These are phyloP conservation scores for Eucalyptus tenuipes DNA, from an alignment of 345 rosid species.

Conservation along the genomic window DNA sequence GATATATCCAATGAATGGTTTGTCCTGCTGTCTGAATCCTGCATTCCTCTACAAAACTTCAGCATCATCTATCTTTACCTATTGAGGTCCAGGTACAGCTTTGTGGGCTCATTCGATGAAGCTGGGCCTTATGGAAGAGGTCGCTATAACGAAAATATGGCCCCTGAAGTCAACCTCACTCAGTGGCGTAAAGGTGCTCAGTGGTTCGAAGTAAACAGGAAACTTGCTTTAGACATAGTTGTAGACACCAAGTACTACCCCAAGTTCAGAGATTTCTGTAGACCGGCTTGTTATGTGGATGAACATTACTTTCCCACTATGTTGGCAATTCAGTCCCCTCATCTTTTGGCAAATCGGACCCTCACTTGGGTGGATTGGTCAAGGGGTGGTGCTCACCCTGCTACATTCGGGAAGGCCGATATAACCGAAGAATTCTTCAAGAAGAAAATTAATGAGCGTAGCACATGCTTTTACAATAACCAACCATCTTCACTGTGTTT, in stretches of 20 bases:
- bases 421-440: slow-evolving; percentile 15
- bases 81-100: slow-evolving; percentile 22
- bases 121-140: slow-evolving; percentile 24
- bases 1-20: slow-evolving; percentile 34
- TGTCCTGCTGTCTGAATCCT: slow-evolving; percentile 24
- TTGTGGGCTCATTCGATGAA: slow-evolving; percentile 24
- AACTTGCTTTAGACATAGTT: slow-evolving; percentile 10
- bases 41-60: slow-evolving; percentile 32
- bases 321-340: slow-evolving; percentile 15
- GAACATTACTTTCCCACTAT: slow-evolving; percentile 37
- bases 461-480: slow-evolving; percentile 16
- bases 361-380: slow-evolving; percentile 39
- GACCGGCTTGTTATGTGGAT: slow-evolving; percentile 27
- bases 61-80: slow-evolving; percentile 18
- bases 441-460: slow-evolving; percentile 5
- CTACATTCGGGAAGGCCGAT: slow-evolving; percentile 23
- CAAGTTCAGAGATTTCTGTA: slow-evolving; percentile 19
- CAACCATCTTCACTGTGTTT: slow-evolving; percentile 16
- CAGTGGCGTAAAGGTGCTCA: slow-evolving; percentile 40
- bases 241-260: slow-evolving; percentile 18
- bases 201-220: slow-evolving; percentile 29
- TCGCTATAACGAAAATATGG: slow-evolving; percentile 19
- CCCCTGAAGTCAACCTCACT: slow-evolving; percentile 23
- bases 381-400: slow-evolving; percentile 36
- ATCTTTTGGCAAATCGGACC: slow-evolving; percentile 23